Evolutionary conservation across 2,329 filamentous ascomycete genomes (phyloP).

Genomic region (Fusarium nisikadoi): DNA sequence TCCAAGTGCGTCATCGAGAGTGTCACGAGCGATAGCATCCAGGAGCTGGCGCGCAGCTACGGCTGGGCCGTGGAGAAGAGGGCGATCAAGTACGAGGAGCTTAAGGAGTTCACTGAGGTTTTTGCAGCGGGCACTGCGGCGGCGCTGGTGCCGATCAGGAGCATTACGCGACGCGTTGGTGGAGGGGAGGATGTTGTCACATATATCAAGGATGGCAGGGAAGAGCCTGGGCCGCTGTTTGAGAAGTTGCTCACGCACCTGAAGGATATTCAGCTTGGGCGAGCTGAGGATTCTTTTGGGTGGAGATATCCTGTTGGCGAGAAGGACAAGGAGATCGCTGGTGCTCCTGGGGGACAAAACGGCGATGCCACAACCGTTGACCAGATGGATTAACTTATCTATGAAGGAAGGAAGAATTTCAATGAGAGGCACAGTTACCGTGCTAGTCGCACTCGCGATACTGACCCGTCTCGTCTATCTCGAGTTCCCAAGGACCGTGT

Average conservation of each 20-base stretch:
- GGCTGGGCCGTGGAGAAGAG: slow-evolving; percentile 88
- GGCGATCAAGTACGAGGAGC: slow-evolving; percentile 70
- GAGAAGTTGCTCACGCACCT: slow-evolving; percentile 78
- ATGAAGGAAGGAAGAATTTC: too few species aligned
- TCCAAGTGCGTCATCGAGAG: slow-evolving; percentile 88
- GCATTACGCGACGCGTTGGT: slow-evolving; percentile 76
- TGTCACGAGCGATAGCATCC: slow-evolving; percentile 83
- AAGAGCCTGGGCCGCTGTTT: slow-evolving; percentile 79
- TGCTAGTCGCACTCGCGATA: slow-evolving; percentile 34
- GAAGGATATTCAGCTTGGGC: slow-evolving; percentile 87
- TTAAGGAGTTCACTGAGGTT: slow-evolving; percentile 72
- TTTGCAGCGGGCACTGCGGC: slow-evolving; percentile 94
- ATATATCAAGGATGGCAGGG: slow-evolving; percentile 64
- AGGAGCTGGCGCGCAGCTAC: slow-evolving; percentile 78
- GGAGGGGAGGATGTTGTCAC: slow-evolving; percentile 59
- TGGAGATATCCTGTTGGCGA: slow-evolving; percentile 70
- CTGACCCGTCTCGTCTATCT: slow-evolving; percentile 38
- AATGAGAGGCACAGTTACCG: neutral
- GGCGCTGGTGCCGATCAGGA: slow-evolving; percentile 89
- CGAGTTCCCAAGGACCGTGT: slow-evolving; percentile 30
- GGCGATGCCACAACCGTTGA: slow-evolving; percentile 46
- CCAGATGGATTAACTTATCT: slow-evolving; percentile 45
- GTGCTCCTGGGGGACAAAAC: slow-evolving; percentile 28
- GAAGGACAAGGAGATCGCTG: slow-evolving; percentile 57
- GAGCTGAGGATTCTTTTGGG: slow-evolving; percentile 78